Evolutionary conservation across 345 rosid genomes (phyloP).

Genomic region (Dipteronia dyeriana): DNA sequence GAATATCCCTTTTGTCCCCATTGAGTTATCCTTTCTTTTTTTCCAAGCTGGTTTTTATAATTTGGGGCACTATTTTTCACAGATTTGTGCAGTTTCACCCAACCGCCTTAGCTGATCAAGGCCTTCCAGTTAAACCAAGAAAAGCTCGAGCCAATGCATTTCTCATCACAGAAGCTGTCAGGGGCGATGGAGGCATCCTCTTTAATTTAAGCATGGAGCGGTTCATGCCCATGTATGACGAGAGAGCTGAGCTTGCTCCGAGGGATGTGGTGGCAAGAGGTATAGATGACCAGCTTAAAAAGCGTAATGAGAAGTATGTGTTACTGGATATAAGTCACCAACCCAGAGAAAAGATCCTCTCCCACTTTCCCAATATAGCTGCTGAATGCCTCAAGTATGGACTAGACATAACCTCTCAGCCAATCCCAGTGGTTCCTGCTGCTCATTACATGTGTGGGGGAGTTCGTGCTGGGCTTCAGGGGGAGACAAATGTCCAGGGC

Average conservation of each 20-base stretch:
- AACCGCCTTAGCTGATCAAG: slow-evolving; percentile 95
- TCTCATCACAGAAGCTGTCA: slow-evolving; percentile 68
- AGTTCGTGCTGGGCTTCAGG: slow-evolving; percentile 87
- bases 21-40: not conserved
- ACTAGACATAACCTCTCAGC: slow-evolving; percentile 60
- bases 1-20: not conserved
- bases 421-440: slow-evolving; percentile 48
- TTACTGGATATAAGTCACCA: slow-evolving; percentile 89
- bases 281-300: slow-evolving; percentile 91
- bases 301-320: slow-evolving; percentile 72
- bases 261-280: slow-evolving; percentile 96
- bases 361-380: slow-evolving; percentile 96
- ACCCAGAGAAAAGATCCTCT: slow-evolving; percentile 72
- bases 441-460: slow-evolving; percentile 98
- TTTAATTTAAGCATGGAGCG: slow-evolving; percentile 79
- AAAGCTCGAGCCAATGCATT: slow-evolving; percentile 78
- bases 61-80: slow-evolving; percentile 22
- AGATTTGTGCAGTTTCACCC: slow-evolving; percentile 99
- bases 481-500: slow-evolving; percentile 87
- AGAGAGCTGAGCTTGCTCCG: slow-evolving; percentile 95
- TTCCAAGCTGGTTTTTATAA: not conserved
- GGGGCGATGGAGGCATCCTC: slow-evolving; percentile 96
- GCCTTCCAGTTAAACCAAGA: slow-evolving; percentile 72
- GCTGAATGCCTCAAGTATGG: slow-evolving; percentile 79
- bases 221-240: slow-evolving; percentile 83